Evolutionary conservation across 805 yeast genomes (phyloP), one percentile per base, ranked within the genome.

Genomic region (Lipomyces mesembrius): DNA sequence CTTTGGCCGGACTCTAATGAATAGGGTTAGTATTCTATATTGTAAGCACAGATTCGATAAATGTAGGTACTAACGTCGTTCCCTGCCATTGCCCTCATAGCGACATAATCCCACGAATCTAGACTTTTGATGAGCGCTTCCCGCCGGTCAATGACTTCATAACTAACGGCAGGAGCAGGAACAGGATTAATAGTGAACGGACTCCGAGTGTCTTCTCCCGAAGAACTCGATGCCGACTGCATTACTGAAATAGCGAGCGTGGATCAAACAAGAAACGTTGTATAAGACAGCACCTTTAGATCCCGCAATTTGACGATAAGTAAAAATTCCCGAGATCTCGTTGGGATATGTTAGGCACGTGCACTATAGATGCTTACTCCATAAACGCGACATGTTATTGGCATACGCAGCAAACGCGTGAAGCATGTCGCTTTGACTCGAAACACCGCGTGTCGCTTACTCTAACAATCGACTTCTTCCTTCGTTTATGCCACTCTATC

Each of bases 71-170:
- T n/a, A 8, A 66, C 71, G 52, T 68, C 64, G 35, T 63, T 53
- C 4, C 52, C n/a, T 22, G 67, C 71, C 39, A 68, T 54, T 7
- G 67, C 51, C 2, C 65, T 32, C 67, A 68, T 66, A 4, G 70
- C 66, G 9, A 57, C 46, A 29, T 65, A 63, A 12, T 68, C 71
- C 71, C 67, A 68, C 12, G 68, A 61, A n/a, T 60, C 67, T 20
- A 68, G 22, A 27, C 46, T 39, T 32, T 51, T 60, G 35, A 66
- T 43, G 20, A 63, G 54, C 20, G 70, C 65, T 32, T 67, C 71
- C 22, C 71, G 70, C 8, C 70, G 60, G 54, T 68, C 71, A 14
- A 68, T 54, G 22, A 57, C 60, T 27, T 68, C 71, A 56, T 68
- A 68, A 57, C 62, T 61, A 53, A 68, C 56, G 9, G 56, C 22